A percentile compares a stretch with the other conserved stretches of the same genome.
Conservation (phyloP, 495 filamentous ascomycete genomes). For the Penicillium malachiteum region DNA sequence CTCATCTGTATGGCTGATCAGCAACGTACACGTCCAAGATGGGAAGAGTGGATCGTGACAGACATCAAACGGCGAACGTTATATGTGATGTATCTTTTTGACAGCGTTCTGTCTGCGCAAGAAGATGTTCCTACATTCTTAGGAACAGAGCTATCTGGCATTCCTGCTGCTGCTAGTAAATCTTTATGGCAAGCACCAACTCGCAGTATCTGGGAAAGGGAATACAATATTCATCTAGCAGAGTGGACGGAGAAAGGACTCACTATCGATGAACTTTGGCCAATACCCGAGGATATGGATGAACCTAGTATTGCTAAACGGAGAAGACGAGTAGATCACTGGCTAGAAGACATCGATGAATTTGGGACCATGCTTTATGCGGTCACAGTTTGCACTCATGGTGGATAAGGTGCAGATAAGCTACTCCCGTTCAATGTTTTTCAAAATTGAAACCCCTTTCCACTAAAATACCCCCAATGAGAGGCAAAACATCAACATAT, state of each 20-base stretch:
- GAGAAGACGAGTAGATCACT: constrained; percentile 37
- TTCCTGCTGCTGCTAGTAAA: constrained; percentile 38
- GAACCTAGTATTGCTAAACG: constrained; percentile 24
- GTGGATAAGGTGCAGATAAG: constrained; percentile 11
- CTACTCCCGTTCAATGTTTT: background rate
- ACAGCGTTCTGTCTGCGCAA: constrained; percentile 40
- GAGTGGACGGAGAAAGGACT: constrained; percentile 38
- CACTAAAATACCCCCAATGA: too few relatives aligned
- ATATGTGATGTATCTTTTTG: constrained; percentile 50
- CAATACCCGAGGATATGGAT: constrained; percentile 24
- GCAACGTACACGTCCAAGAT: constrained; percentile 35
- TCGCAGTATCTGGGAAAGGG: constrained; percentile 38
- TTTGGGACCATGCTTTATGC: constrained; percentile 52
- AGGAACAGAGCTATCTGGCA: constrained; percentile 38
- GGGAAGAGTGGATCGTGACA: constrained; percentile 51
- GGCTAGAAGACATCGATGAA: constrained; percentile 46
- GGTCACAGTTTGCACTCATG: constrained; percentile 44
- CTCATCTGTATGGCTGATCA: constrained; percentile 44
- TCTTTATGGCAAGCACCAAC: constrained; percentile 34
- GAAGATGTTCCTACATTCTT: constrained; percentile 47
- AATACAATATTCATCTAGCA: constrained; percentile 41
- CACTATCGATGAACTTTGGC: constrained; percentile 48
- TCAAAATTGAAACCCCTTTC: too few relatives aligned
- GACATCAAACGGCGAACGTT: constrained; percentile 47
- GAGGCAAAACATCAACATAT: too few relatives aligned